Base-by-base conservation (phyloP, 345 rosid genomes). In the Hibiscus tridactylites region DNA sequence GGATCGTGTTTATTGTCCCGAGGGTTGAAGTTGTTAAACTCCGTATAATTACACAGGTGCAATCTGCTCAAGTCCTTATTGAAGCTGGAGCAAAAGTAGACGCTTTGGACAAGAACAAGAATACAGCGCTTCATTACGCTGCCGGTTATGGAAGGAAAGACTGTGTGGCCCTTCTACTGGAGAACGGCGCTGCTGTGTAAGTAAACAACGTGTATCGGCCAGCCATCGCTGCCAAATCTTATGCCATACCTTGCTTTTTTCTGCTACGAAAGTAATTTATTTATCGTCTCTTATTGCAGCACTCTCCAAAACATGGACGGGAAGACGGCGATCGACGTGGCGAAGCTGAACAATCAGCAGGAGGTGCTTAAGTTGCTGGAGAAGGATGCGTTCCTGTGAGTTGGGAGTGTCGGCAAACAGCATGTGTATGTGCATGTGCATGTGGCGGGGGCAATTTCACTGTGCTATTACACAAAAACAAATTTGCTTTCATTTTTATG, bases 111-210 rank as follows among this genome's bases (percentile, higher is more conserved):
- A 95, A 92, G 79, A 95, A 95, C 77, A 95, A 92, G 84, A 95
- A 95, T 81, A 95, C 99, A 1, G 97, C 97, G 6, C 91, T 95
- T 61, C 99, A 95, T 75, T 95, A 94, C 53, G 95, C 99, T n/a
- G 97, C 99, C 73, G 99, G 99, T 65, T 95, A 95, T 74, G 97
- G 98, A 33, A 91, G 91, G 80, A 90, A 91, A 81, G 98, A 91
- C 68, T 94, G 98, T 73, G 97, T 94, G 6, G 85, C 93, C 78
- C 93, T 94, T 73, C 87, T 94, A 26, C 86, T 95, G 47, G 93
- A 89, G 71, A 90, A 89, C 44, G 99, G 96, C 5, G 99, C 99
- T 49, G 96, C 99, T 56, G 97, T 95, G 99, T 95, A 90, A 92
- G 97, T 78, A 59, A 50, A 76, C 60, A 47, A 35, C 26, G 5